phyloP scores from a whole-genome alignment of 2,329 filamentous ascomycete genomes.

The Plectosphaerella cucumerina region DNA sequence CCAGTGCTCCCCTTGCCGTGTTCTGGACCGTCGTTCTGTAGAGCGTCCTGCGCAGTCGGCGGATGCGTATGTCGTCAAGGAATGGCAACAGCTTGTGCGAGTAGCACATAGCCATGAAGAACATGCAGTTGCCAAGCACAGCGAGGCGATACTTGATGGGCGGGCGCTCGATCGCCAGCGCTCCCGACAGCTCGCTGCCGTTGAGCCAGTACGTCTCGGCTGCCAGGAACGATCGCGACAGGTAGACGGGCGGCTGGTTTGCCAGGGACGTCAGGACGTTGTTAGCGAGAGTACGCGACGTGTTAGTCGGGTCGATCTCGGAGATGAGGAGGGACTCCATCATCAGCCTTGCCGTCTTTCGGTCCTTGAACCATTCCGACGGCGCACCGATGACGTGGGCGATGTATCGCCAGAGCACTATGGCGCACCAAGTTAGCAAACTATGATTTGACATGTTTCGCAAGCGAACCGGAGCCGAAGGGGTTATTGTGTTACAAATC shows the following conservation, averaged over 20 bases:
- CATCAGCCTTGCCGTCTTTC: slow-evolving; percentile 50
- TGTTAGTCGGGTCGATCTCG: slow-evolving; percentile 62
- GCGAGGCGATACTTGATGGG: slow-evolving; percentile 54
- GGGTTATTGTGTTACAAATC: no score
- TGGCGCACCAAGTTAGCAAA: no score
- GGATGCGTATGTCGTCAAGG: slow-evolving; percentile 31
- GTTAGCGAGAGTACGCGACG: slow-evolving; percentile 61
- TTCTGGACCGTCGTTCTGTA: slow-evolving; percentile 60
- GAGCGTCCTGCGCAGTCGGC: slow-evolving; percentile 21
- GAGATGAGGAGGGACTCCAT: slow-evolving; percentile 65
- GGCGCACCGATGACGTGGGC: slow-evolving; percentile 69
- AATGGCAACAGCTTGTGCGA: slow-evolving; percentile 29
- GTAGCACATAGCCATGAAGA: slow-evolving; percentile 56
- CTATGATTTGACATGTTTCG: no score
- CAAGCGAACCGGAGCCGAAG: no score
- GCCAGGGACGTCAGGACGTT: slow-evolving; percentile 71
- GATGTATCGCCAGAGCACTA: slow-evolving; percentile 73
- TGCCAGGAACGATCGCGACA: slow-evolving; percentile 62
- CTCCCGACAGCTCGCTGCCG: slow-evolving; percentile 56
- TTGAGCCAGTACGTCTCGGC: slow-evolving; percentile 69
- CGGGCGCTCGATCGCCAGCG: slow-evolving; percentile 54
- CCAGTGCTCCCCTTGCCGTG: slow-evolving; percentile 54
- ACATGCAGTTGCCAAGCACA: slow-evolving; percentile 61
- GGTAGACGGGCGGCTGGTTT: slow-evolving; percentile 59
- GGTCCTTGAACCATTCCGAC: slow-evolving; percentile 53